Base-by-base conservation (phyloP, 176 grass and related monocot genomes). In the Saccharum spontaneum region DNA sequence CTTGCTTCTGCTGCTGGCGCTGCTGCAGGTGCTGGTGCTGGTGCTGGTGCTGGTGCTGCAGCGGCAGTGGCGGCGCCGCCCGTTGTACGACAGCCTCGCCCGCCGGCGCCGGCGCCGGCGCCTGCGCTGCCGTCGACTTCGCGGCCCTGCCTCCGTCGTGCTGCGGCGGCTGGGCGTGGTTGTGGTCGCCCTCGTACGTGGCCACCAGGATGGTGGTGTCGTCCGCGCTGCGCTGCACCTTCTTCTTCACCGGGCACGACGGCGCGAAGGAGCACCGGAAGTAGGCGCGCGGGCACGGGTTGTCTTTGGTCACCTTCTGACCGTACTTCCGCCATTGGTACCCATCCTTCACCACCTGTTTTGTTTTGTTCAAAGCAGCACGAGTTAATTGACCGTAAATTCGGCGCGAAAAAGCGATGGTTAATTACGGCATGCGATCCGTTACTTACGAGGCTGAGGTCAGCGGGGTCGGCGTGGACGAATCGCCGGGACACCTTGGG, bases 281-380 rank as follows among this genome's bases (percentile, higher is more conserved):
- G 79, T 98, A 98, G 69, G 95, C 95, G 22, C 92, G 77, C 20
- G 95, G 95, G 67, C 89, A 95, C 18, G 92, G 95, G 80, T 98
- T 98, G 84, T 98, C 95, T 80, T 90, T 93, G 20, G 95, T 98
- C 62, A 98, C 95, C 79, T 98, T 98, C 73, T 98, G 95, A 1
- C 95, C 95, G 65, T 98, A 98, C 17, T 98, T 98, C 10, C 92
- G 88, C 95, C 95, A 98, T 82, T 98, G 95, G 62, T 93, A 93
- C 60, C 92, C 95, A 44, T 98, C 95, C 41, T 89, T 98, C 36
- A 98, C 91, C 10, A 98, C 89, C 95, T 98, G 82, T 55, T 18
- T 18, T 17, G 16, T 52, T 52, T 52, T 6, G 49, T 52, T 52
- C 8, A 38, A 38, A 38, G 37, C 16, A 52, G 16, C 45, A 16